Conservation (phyloP, 805 yeast species). For the Ogataea saltuana region DNA sequence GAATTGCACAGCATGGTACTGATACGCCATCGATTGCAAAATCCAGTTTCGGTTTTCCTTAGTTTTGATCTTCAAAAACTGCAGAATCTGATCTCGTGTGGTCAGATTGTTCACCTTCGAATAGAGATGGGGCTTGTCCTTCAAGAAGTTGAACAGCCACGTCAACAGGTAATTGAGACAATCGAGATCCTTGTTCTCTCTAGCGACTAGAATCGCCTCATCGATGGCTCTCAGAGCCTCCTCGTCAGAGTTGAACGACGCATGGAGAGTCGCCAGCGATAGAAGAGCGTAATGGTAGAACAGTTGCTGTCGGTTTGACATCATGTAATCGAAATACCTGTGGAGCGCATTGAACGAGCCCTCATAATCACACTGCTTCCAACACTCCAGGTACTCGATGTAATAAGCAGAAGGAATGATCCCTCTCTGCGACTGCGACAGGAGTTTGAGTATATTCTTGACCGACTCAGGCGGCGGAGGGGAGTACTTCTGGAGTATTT, state of each 20-base stretch:
- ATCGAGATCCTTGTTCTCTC: slow-evolving; percentile 76
- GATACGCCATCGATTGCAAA: slow-evolving; percentile 61
- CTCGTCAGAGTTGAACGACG: slow-evolving; percentile 61
- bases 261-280: slow-evolving; percentile 70
- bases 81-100: slow-evolving; percentile 65
- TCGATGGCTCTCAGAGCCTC: slow-evolving; percentile 79
- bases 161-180: slow-evolving; percentile 72
- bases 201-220: slow-evolving; percentile 84
- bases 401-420: slow-evolving; percentile 51
- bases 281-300: slow-evolving; percentile 78
- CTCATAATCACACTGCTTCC: slow-evolving; percentile 61
- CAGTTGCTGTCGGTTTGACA: slow-evolving; percentile 60
- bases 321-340: slow-evolving; percentile 71
- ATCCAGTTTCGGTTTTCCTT: slow-evolving; percentile 46
- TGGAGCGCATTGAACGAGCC: slow-evolving; percentile 59
- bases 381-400: slow-evolving; percentile 58
- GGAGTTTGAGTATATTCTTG: slow-evolving; percentile 41
- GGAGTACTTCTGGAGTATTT: slow-evolving; percentile 52
- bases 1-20: slow-evolving; percentile 59
- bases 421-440: slow-evolving; percentile 49
- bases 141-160: slow-evolving; percentile 72
- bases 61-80: slow-evolving; percentile 57
- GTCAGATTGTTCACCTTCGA: slow-evolving; percentile 38
- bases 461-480: slow-evolving; percentile 49
- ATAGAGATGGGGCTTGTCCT: slow-evolving; percentile 59